Evolutionary conservation across 768 basidiomycete species (phyloP).

Genomic region (Naematelia aurantialba): DNA sequence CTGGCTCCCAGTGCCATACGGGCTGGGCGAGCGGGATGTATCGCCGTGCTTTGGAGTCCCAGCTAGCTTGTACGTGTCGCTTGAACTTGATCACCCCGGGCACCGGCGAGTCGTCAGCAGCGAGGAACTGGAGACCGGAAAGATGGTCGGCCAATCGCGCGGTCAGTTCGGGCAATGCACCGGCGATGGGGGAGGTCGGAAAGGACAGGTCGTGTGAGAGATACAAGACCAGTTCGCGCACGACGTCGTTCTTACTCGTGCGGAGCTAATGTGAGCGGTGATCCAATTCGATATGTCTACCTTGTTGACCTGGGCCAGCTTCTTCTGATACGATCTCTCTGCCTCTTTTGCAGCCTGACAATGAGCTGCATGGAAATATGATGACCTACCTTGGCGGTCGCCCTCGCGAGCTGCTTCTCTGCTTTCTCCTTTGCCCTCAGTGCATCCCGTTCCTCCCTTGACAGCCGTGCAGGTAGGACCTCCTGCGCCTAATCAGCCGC

Average conservation of each 20-base stretch:
- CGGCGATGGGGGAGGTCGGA: conserved; percentile 37
- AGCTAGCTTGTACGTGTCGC: conserved; percentile 37
- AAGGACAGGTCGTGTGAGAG: conserved; percentile 30
- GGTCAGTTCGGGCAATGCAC: conserved; percentile 36
- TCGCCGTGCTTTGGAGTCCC: conserved; percentile 26
- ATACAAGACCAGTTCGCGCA: conserved; percentile 43
- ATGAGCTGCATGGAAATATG: neutral
- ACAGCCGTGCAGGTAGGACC: neutral
- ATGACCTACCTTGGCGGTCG: conserved; percentile 24
- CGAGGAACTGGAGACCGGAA: conserved; percentile 23
- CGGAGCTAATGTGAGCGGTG: conserved; percentile 24
- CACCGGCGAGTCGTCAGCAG: conserved; percentile 18
- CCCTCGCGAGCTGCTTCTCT: conserved; percentile 27
- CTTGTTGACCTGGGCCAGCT: conserved; percentile 39
- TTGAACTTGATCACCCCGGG: conserved; percentile 38
- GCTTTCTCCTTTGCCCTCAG: conserved; percentile 17
- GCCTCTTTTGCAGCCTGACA: conserved; percentile 32
- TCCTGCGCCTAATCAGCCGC: neutral
- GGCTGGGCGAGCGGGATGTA: conserved; percentile 31
- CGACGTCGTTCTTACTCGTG: conserved; percentile 37
- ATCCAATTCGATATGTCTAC: conserved; percentile 11
- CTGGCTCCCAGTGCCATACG: conserved; percentile 36
- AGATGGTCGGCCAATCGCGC: conserved; percentile 25
- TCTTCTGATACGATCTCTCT: conserved; percentile 33
- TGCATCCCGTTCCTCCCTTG: neutral